Evolutionary conservation across 2,329 filamentous ascomycete species (phyloP).

Genomic region (Ophiognomonia clavigignenti-juglandacearum): DNA sequence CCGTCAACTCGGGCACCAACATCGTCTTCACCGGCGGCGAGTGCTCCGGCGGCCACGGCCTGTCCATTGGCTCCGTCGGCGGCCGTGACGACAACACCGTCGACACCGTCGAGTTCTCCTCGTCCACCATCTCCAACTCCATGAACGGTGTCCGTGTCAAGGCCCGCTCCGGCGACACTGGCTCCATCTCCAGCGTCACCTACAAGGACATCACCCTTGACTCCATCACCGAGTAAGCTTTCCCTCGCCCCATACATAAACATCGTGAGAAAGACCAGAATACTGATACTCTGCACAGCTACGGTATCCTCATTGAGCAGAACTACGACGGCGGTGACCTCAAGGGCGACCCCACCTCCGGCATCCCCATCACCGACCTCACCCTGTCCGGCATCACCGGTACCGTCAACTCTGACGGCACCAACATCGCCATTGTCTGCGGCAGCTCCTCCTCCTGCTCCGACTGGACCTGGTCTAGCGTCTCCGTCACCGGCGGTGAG

Average conservation of each 20-base stretch:
- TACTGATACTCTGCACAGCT: not conserved
- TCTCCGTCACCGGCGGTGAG: not conserved
- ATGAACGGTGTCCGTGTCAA: constrained; percentile 36
- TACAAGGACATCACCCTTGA: constrained; percentile 6
- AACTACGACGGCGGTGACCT: constrained; percentile 15
- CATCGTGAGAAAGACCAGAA: not conserved
- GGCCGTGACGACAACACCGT: constrained; percentile 49
- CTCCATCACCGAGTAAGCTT: constrained; percentile 5
- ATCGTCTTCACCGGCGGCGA: constrained; percentile 34
- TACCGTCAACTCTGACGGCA: constrained; percentile 2
- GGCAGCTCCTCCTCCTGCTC: constrained; percentile 9
- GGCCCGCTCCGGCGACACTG: constrained; percentile 2
- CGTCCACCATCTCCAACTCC: constrained; percentile 44
- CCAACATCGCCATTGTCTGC: constrained; percentile 13
- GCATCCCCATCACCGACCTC: constrained; percentile 12
- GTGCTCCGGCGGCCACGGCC: constrained; percentile 46
- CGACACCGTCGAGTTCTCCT: constrained; percentile 42
- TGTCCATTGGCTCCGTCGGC: constrained; percentile 54
- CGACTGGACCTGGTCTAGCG: constrained; percentile 10
- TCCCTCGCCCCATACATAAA: not conserved
- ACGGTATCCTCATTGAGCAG: constrained; percentile 15
- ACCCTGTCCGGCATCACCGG: constrained; percentile 8
- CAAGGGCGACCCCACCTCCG: constrained; percentile 7
- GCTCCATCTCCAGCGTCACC: not conserved
- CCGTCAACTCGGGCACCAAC: constrained; percentile 48